Percentiles rank a stretch among this genome's conserved stretches.
Evolutionary conservation across 352 stramenopile species (phyloP).

Genomic region (Phytophthora foliorum): DNA sequence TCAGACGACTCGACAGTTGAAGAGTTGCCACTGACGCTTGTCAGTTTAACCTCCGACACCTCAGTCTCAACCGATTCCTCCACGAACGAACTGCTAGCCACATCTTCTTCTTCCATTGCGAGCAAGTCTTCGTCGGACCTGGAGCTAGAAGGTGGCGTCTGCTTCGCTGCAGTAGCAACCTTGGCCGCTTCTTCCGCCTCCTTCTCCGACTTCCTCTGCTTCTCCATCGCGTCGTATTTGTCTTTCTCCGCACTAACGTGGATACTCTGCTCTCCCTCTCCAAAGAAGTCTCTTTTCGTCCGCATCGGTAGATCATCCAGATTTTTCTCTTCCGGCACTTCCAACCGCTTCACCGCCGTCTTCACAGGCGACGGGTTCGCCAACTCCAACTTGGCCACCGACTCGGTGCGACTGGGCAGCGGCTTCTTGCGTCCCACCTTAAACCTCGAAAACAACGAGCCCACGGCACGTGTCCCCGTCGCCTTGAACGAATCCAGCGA

Average conservation of each 20-base stretch:
- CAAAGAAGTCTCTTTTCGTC: conserved; percentile 35
- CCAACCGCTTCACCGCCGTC: conserved; percentile 30
- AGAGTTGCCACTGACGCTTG: background rate
- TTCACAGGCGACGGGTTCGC: conserved; percentile 35
- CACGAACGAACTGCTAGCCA: background rate
- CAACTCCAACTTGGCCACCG: conserved; percentile 31
- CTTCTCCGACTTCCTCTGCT: conserved; percentile 29
- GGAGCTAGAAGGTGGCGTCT: conserved; percentile 17
- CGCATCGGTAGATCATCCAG: conserved; percentile 30
- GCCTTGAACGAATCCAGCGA: conserved; percentile 39
- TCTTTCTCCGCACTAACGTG: conserved; percentile 50
- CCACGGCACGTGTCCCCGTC: conserved; percentile 34
- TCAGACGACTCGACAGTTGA: background rate
- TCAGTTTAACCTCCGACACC: conserved; percentile 3
- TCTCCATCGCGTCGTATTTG: conserved; percentile 35
- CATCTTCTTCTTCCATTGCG: conserved; percentile 3
- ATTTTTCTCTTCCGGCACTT: conserved; percentile 40
- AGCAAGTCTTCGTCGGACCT: conserved; percentile 19
- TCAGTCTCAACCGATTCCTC: conserved; percentile 10
- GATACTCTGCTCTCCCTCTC: conserved; percentile 41
- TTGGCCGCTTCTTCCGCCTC: conserved; percentile 13
- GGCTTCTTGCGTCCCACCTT: conserved; percentile 48
- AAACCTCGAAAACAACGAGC: conserved; percentile 50
- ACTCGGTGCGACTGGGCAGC: conserved; percentile 37
- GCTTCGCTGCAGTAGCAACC: conserved; percentile 9